Evolutionary conservation across 2,329 filamentous ascomycete genomes (phyloP), one percentile per base, ranked within the genome.

Genomic region (Pezicula rhizophila): DNA sequence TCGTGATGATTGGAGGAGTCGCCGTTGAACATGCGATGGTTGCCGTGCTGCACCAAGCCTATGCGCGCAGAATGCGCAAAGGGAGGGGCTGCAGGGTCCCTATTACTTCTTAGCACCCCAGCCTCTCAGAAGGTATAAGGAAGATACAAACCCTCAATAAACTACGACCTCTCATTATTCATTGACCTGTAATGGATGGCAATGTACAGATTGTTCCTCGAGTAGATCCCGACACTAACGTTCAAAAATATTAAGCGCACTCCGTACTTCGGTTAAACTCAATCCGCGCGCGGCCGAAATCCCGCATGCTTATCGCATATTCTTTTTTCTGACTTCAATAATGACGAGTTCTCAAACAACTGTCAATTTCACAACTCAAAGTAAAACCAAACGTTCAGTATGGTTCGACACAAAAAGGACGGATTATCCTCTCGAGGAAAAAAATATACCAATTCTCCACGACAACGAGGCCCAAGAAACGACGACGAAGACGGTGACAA

Each of bases 361-460:
- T 23, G 14, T 38, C 35, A 38, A 38, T n/a, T n/a, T 26, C 40
- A 31, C 8, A 7, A 26, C 25, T 4, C 18, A 31, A 20, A 26
- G 23, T n/a, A 4, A 23, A 26, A 28, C 11, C 18, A 20, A 38
- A 20, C 35, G n/a, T 14, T 39, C 44, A 61, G 39, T 12, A 96
- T 96, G 91, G 90, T 96, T 47, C 89, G 92, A 52, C 92, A 96
- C 71, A 97, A 96, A 72, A 97, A 97, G 70, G 91, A 96, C 70
- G 78, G 78, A 59, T 81, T 84, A 64, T 75, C 79, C 47, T 77
- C 77, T 5, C 46, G 57, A 51, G 47, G 47, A 65, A 90, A 89
- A 66, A 89, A 87, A 69, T 79, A 78, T 61, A 72, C 73, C 58
- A 77, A 80, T 52, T 70, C 75, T 12, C 76, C 82, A 52, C 76